Evolutionary conservation across 2,329 filamentous ascomycete genomes (phyloP).

Genomic region (Paecilomyces fulvus): DNA sequence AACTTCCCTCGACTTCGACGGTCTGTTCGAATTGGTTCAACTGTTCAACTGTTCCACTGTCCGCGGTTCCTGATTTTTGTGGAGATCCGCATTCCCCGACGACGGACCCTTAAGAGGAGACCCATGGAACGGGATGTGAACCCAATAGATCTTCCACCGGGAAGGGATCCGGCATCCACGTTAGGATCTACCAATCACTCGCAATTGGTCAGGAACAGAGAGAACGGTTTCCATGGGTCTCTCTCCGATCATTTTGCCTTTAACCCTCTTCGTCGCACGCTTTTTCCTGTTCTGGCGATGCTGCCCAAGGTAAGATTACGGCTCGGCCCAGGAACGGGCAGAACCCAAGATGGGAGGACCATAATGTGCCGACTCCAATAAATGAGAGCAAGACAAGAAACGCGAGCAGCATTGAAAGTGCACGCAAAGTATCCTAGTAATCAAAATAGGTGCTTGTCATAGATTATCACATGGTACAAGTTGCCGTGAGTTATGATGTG

Average conservation of each 20-base stretch:
- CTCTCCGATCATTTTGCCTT: not conserved
- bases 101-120: slow-evolving; percentile 7
- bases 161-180: slow-evolving; percentile 7
- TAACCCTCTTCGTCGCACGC: slow-evolving; percentile 3
- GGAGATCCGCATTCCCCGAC: slow-evolving; percentile 19
- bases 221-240: not conserved
- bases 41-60: not conserved
- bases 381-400: not conserved
- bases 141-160: slow-evolving; percentile 7
- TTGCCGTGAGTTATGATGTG: not conserved
- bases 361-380: not conserved
- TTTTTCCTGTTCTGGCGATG: slow-evolving; percentile 7
- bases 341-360: not conserved
- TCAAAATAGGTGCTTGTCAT: not conserved
- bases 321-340: slow-evolving; percentile 6
- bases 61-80: slow-evolving; percentile 4
- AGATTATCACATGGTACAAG: not conserved
- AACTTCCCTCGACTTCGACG: not conserved
- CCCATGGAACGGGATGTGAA: slow-evolving; percentile 5
- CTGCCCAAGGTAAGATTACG: slow-evolving; percentile 8
- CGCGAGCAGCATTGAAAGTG: not conserved
- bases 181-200: not conserved
- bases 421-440: not conserved
- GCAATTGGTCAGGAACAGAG: not conserved
- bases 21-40: not conserved